Percentiles rank a stretch among this genome's conserved stretches.
Evolutionary conservation across 306 rosid species (phyloP).

Genomic region (Quillaja saponaria): DNA sequence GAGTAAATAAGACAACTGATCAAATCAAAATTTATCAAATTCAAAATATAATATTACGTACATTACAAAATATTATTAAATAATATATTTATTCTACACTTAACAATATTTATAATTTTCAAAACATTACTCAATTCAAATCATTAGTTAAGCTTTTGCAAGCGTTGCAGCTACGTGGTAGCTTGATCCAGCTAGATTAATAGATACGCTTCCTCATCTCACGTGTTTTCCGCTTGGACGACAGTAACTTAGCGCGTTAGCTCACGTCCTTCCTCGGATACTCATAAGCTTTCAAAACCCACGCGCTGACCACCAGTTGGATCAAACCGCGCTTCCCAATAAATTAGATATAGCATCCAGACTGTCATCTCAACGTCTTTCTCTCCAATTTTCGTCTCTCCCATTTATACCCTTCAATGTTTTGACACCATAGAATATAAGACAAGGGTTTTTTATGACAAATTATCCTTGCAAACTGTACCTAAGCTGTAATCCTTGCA

Average conservation of each 20-base stretch:
- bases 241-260: constrained; percentile 27
- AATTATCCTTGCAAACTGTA: constrained; percentile 38
- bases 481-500: constrained; percentile 54
- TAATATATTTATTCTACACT: no score
- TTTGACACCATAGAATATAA: not conserved
- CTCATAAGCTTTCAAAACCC: constrained; percentile 31
- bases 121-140: no score
- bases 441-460: constrained; percentile 3
- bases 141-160: no score
- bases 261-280: constrained; percentile 66
- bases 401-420: constrained; percentile 27
- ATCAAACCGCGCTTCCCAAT: constrained; percentile 56
- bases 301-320: constrained; percentile 61
- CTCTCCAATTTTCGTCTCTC: not conserved
- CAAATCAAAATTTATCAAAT: no score
- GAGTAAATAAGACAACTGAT: no score
- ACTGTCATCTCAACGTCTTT: constrained; percentile 62
- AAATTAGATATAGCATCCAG: constrained; percentile 48
- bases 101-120: no score
- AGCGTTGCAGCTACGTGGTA: constrained; percentile 8
- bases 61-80: no score
- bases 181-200: constrained; percentile 36
- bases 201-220: constrained; percentile 28
- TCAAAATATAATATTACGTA: no score
- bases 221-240: constrained; percentile 38